Evolutionary conservation across 768 basidiomycete genomes (phyloP).

Genomic region (Pleurotus pulmonarius): DNA sequence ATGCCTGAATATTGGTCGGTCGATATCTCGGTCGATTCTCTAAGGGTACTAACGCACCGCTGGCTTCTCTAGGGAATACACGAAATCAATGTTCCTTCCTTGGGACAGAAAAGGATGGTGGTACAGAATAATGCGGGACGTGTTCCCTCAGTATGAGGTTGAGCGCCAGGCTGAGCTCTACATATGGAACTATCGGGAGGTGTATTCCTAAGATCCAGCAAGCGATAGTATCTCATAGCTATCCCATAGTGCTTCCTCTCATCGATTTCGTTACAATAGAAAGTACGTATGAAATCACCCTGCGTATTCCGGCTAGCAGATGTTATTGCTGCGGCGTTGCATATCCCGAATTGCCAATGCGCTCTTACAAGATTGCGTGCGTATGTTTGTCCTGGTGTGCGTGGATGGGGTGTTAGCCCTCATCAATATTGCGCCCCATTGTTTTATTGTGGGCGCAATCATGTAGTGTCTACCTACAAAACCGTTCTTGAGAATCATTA

Average conservation of each 20-base stretch:
- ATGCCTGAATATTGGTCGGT: slow-evolving; percentile 18
- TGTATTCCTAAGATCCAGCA: not conserved
- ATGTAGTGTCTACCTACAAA: not conserved
- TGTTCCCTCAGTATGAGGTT: not conserved
- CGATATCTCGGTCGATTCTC: not conserved
- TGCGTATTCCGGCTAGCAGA: no score
- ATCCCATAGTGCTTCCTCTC: no score
- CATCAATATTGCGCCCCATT: not conserved
- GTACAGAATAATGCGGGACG: not conserved
- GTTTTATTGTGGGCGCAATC: not conserved
- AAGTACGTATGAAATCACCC: no score
- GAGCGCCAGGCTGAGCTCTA: not conserved
- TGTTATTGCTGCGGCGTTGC: no score
- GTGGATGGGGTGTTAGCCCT: not conserved
- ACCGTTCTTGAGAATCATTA: no score
- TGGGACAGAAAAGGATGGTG: not conserved
- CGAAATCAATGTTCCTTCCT: not conserved
- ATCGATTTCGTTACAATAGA: no score
- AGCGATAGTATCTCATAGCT: no score
- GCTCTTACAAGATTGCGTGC: no score
- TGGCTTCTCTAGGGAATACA: not conserved
- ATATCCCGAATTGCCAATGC: no score
- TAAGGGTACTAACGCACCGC: not conserved
- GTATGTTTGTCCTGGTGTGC: no score
- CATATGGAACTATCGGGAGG: not conserved